Evolutionary conservation across 345 rosid species (phyloP), one percentile per base, ranked within the genome.

Genomic region (Lagerstroemia speciosa): DNA sequence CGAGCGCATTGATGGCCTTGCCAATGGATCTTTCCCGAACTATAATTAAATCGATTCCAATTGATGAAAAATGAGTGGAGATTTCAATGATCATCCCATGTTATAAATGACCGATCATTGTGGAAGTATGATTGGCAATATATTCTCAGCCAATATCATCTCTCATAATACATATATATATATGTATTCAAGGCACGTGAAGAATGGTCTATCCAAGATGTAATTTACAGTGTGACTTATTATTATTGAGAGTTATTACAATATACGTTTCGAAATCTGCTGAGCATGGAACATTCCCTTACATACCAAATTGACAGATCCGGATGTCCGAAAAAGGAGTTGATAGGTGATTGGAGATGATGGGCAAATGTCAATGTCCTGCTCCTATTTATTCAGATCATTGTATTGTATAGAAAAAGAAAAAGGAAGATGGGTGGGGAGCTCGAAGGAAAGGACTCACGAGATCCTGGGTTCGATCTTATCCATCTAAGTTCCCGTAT

Each of bases 21-120:
- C 93, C 48, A 88, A 72, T 65, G 98, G 98, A 66, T 91, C 92
- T 77, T 91, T 83, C 0, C 95, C 98, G 75, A 93, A 97, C 98
- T 93, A 72, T 9, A 41, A 9, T 8, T 14, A 26, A n/a, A 22
- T 3, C n/a, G n/a, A n/a, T n/a, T n/a, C 29, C 60, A 52, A 33
- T 12, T 65, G 14, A 41, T 65, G 11, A 14, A 8, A 41, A 41
- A 9, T 8, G 16, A 10, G 53, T 48, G 24, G 19, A 48, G n/a
- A 48, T 17, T 2, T 48, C 24, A 48, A 19, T 9, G 6, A 17
- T 22, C 55, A 48, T 48, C 55, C 26, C n/a, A 48, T 48, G 20
- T 46, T 3, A 46, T 11, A 17, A 4, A 46, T 46, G 5, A 4
- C n/a, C n/a, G n/a, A n/a, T 36, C 7, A 19, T 2, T 19, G 53